Evolutionary conservation across 2,329 filamentous ascomycete species (phyloP), one percentile per base, ranked within the genome.

Genomic region (Trichoderma sp.): DNA sequence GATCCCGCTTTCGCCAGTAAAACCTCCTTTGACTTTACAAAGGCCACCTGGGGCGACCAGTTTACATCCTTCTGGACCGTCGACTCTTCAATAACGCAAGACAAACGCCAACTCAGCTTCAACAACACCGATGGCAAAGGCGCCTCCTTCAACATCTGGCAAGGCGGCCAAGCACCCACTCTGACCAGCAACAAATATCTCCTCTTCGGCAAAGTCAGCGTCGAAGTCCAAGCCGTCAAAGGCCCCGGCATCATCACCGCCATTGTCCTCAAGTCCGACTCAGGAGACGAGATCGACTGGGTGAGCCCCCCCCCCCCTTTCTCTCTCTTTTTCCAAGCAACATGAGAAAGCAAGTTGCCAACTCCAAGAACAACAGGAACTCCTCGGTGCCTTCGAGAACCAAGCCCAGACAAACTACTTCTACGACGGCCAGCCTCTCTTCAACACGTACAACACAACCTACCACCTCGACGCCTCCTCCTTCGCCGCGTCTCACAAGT

Each of bases 371-470:
- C 15, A 7, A 3, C 12, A 76, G 74, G 74, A 75, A 63, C 71
- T 76, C 64, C 74, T 76, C 53, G 74, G 75, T 2, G 74, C 73
- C 6, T 74, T 68, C 57, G 70, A 73, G 61, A 80, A 81, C 22
- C 82, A 92, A 73, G 91, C 92, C 3, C 91, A 94, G 77, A 89
- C 86, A 71, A 96, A 96, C 81, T 97, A 94, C 81, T 91, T 90
- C 76, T 87, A 88, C 77, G 90, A 92, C 80, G 89, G 89, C 67
- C 69, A 75, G 75, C 86, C 86, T 50, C 81, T 87, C 69, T 84
- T 80, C 32, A 82, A 82, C 56, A 80, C 79, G 42, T 84, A 82
- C 73, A 82, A 85, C 71, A 80, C 82, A 57, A 84, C 79, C 48
- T 81, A 85, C 75, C 72, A 78, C 29, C 79, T 89, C 54, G 64